phyloP scores from a whole-genome alignment of 2,329 filamentous ascomycete genomes.

The Paecilomyces formosus region DNA sequence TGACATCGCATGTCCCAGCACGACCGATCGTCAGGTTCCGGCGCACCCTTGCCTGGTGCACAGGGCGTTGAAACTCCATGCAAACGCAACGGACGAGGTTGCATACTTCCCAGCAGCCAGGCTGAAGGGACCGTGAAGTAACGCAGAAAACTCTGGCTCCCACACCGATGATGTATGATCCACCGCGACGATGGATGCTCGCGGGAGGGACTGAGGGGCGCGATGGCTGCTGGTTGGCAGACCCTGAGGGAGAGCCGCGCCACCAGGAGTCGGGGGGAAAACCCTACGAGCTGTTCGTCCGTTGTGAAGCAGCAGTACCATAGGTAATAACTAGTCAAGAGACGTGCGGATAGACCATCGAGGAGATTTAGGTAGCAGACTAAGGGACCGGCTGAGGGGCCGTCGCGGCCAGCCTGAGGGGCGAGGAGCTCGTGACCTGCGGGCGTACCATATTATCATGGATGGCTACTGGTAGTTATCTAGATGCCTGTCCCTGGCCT shows the following conservation, averaged over 20 bases:
- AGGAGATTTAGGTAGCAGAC: too few relatives aligned
- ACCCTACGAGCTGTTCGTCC: not conserved
- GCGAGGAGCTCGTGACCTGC: too few relatives aligned
- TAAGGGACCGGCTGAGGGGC: conserved; percentile 13
- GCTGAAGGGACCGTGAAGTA: not conserved
- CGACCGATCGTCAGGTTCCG: not conserved
- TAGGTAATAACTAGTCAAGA: too few relatives aligned
- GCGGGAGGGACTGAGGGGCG: not conserved
- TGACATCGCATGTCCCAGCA: not conserved
- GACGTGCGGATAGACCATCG: too few relatives aligned
- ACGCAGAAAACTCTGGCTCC: not conserved
- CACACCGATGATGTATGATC: conserved; percentile 1
- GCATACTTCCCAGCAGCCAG: not conserved
- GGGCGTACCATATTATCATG: too few relatives aligned
- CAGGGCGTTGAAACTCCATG: not conserved
- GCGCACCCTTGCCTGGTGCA: not conserved
- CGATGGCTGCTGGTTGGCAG: not conserved
- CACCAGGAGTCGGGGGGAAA: not conserved
- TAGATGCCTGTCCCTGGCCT: too few relatives aligned
- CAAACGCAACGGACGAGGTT: not conserved
- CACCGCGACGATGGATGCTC: not conserved
- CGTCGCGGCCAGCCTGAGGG: not conserved
- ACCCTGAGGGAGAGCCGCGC: not conserved
- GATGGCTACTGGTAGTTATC: too few relatives aligned
- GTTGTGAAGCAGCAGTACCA: not conserved